Evolutionary conservation across 768 basidiomycete species (phyloP), one percentile per base, ranked within the genome.

Genomic region (Symmetrospora coprosmae): DNA sequence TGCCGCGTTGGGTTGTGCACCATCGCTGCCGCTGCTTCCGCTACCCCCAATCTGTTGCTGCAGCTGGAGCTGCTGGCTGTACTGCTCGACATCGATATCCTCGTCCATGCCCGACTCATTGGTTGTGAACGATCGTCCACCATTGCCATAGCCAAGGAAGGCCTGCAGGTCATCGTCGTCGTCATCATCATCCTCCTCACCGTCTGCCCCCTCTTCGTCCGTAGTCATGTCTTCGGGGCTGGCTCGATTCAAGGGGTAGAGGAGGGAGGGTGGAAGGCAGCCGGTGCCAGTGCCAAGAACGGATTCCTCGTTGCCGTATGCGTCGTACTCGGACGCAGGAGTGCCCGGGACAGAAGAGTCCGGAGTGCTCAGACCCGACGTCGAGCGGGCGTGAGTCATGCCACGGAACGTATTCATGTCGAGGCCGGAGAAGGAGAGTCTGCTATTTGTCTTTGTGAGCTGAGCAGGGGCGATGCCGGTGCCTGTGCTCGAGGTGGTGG

Each of bases 221-320:
- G 40, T 46, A 30, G 52, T 50, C 21, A 58, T 49, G 16, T 47
- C 51, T 27, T 53, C 39, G 14, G 50, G 52, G 1, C 37, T 43
- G 30, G 31, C 55, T 3, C 11, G 43, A 11, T 40, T 19, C n/a
- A n/a, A 23, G 25, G 65, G 56, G 64, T 82, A 82, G 1, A 85
- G 72, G 47, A 85, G 74, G 0, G 82, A 81, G 16, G 84, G 83
- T 9, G 82, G 81, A 16, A 85, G 78, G 65, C 82, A 82, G 23
- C 74, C 74, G 30, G 70, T 70, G n/a, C 72, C 70, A 50, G 71
- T 71, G 31, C 65, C 69, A 52, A 71, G 71, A 3, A 72, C 71
- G 50, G 17, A 31, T 17, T 27, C 46, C 43, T 58, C 55, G 43
- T 23, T 46, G 9, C 13, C 25, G 11, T 23, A 45, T 46, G 28